These are phyloP conservation scores for Claviceps sp. DNA, from an alignment of 2,329 filamentous ascomycete species.

Conservation along the genomic window DNA sequence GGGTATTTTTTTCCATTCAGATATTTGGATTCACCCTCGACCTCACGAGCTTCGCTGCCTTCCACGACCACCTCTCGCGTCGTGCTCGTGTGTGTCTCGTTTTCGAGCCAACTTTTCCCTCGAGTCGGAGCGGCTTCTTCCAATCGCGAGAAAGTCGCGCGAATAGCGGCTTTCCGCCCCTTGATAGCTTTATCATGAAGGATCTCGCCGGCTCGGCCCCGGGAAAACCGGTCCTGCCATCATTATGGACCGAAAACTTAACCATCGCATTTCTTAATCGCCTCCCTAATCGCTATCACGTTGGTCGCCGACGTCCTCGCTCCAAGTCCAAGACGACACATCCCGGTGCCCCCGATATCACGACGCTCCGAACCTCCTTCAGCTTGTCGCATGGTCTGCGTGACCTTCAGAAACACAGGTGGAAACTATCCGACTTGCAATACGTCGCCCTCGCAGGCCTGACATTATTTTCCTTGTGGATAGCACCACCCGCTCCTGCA, in stretches of 20 bases:
- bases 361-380: constrained; percentile 68
- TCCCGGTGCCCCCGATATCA: constrained; percentile 44
- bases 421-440: constrained; percentile 74
- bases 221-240: constrained; percentile 28
- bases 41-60: not conserved
- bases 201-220: constrained; percentile 23
- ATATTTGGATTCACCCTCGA: constrained; percentile 13
- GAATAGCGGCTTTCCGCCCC: constrained; percentile 5
- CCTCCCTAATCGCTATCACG: constrained; percentile 26
- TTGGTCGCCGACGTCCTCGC: constrained; percentile 23
- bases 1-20: constrained; percentile 15
- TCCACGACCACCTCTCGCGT: not conserved
- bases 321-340: constrained; percentile 24
- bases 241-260: constrained; percentile 26
- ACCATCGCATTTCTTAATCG: constrained; percentile 30
- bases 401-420: constrained; percentile 63
- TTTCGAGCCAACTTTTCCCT: not conserved
- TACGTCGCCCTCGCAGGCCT: constrained; percentile 64
- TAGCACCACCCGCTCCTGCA: constrained; percentile 70
- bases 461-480: constrained; percentile 68
- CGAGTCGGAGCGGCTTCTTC: constrained; percentile 6
- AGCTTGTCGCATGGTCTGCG: constrained; percentile 66
- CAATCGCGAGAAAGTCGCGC: constrained; percentile 2
- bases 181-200: constrained; percentile 20
- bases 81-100: constrained; percentile 1